Base-by-base conservation (phyloP, 2,329 filamentous ascomycete species). In the Aspergillus phoenicis region DNA sequence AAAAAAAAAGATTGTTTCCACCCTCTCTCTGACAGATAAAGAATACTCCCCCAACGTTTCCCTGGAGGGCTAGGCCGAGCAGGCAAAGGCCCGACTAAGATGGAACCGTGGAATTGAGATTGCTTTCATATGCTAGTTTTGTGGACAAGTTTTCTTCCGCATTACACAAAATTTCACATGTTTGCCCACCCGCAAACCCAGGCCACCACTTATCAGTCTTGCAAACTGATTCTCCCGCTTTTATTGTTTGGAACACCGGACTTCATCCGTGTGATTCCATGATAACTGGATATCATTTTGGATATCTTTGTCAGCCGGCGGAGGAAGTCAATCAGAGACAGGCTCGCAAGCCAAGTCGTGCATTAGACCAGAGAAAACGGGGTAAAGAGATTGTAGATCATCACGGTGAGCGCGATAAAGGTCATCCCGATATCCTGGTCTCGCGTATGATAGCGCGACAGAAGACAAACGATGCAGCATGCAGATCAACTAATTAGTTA, bases 401-500 rank as follows among this genome's bases (percentile, higher is more conserved):
- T 70, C 64, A 66, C 64, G 63, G 67, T 68, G 24, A 61, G 57
- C 55, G 63, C 55, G 53, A 56, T 56, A 39, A 52, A 62, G 47
- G 52, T 54, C 51, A 54, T 52, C 61, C 61, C 52, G 43, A 33
- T 59, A 53, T 52, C 58, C 61, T 63, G 59, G 62, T 62, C 64
- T 59, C 60, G 62, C 60, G 64, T 60, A 61, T 53, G 61, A 66
- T 60, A 56, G 66, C 66, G 65, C 67, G 63, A 67, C 59, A 68
- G 64, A 67, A 68, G 65, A 68, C 65, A 63, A 66, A 67, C 57
- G 60, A 68, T 65, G 60, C 66, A 67, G 59, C 61, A 57, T 59
- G 41, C 26, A 58, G 61, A 43, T 57, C 54, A 57, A 61, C 71
- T 33, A 17, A 33, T 51, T 90, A 91, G 84, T 90, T 93, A 74